Conservation (phyloP, 2,329 filamentous ascomycete species). For the Botrytis galanthina region DNA sequence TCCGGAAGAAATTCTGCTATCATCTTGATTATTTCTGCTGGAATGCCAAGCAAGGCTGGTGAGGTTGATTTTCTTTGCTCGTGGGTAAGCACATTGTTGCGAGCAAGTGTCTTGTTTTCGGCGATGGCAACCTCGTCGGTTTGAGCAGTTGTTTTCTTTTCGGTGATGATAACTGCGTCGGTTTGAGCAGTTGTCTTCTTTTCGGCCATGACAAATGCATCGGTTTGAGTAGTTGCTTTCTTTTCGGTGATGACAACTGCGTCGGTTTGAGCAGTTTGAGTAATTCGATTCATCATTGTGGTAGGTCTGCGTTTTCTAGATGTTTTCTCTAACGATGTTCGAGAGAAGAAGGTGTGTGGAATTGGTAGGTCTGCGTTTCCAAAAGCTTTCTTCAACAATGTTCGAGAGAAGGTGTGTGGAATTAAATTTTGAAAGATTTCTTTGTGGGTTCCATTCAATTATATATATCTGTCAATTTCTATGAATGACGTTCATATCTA, state of each 20-base stretch:
- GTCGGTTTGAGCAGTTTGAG: background rate
- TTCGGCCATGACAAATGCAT: background rate
- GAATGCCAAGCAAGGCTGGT: constrained; percentile 10
- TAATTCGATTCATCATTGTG: background rate
- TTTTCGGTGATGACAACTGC: background rate
- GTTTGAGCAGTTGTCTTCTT: background rate
- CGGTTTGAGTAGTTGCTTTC: background rate
- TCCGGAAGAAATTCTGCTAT: constrained; percentile 15
- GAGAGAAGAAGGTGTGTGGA: no score
- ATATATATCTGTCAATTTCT: background rate
- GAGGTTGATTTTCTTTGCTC: background rate
- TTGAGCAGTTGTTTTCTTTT: background rate
- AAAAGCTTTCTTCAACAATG: background rate
- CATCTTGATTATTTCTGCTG: constrained; percentile 19
- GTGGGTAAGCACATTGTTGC: background rate
- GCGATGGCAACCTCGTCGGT: background rate
- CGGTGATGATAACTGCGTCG: background rate
- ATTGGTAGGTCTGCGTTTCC: background rate
- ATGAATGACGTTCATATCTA: background rate
- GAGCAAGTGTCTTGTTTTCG: background rate
- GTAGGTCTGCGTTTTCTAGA: background rate
- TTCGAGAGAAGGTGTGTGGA: no score
- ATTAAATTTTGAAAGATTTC: background rate
- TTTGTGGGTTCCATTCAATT: background rate
- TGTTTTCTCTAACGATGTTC: background rate